A percentile compares a stretch with the other conserved stretches of the same genome.
These are phyloP conservation scores for Cordyceps farinosa DNA, from an alignment of 2,329 filamentous ascomycete genomes.

Conservation along the genomic window DNA sequence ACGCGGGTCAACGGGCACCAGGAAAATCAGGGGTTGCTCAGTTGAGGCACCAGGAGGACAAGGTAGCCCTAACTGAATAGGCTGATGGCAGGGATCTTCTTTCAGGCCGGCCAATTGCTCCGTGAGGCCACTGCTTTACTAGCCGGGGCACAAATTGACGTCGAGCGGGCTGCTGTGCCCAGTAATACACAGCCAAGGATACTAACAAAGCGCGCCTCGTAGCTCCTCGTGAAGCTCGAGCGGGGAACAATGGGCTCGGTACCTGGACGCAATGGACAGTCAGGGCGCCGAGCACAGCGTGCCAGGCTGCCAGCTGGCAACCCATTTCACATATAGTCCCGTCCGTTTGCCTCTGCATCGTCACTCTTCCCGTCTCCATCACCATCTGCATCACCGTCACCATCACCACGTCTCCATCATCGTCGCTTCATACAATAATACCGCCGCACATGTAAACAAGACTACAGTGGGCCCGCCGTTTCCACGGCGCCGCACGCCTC, in stretches of 20 bases:
- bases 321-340: neutral
- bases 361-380: neutral
- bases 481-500: constrained; percentile 8
- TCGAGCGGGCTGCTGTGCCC: neutral
- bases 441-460: constrained; percentile 5
- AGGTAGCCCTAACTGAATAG: neutral
- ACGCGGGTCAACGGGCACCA: constrained; percentile 8
- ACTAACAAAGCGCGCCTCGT: no score
- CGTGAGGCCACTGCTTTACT: neutral
- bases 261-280: neutral
- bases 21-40: constrained; percentile 14
- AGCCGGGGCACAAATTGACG: constrained; percentile 11
- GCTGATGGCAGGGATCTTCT: constrained; percentile 10
- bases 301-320: neutral
- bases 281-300: neutral
- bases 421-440: neutral
- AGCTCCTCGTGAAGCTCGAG: neutral
- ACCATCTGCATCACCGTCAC: neutral
- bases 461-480: constrained; percentile 1
- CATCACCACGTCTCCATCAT: neutral
- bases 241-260: neutral
- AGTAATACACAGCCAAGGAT: no score
- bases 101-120: neutral
- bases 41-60: constrained; percentile 3
- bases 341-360: neutral